phyloP scores from a whole-genome alignment of 345 rosid species.

The Kandelia obovata region DNA sequence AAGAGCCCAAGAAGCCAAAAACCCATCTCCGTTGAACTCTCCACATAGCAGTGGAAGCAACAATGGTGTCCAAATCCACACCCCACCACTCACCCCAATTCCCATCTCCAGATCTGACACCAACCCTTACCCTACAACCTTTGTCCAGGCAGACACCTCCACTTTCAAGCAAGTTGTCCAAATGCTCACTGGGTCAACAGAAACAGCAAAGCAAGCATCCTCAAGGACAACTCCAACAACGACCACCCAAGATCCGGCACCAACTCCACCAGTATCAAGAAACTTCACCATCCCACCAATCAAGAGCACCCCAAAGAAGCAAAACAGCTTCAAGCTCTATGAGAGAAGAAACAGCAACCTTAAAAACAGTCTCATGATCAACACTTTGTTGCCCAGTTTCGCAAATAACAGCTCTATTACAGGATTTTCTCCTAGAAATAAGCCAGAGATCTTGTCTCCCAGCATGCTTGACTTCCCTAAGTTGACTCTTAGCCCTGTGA shows the following conservation, averaged over 20 bases:
- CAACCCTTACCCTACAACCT: slow-evolving; percentile 95
- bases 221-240: slow-evolving; percentile 2
- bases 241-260: slow-evolving; percentile 17
- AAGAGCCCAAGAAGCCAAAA: slow-evolving; percentile 43
- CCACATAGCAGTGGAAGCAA: slow-evolving; percentile 42
- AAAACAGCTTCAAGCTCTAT: slow-evolving; percentile 73
- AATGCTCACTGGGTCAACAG: slow-evolving; percentile 82
- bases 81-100: slow-evolving; percentile 44
- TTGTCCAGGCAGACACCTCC: slow-evolving; percentile 73
- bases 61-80: slow-evolving; percentile 33
- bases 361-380: slow-evolving; percentile 83
- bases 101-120: slow-evolving; percentile 83
- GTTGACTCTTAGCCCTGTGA: slow-evolving; percentile 79
- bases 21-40: slow-evolving; percentile 52
- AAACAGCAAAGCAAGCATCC: slow-evolving; percentile 64
- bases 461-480: slow-evolving; percentile 90
- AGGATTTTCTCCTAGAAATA: slow-evolving; percentile 61
- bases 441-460: slow-evolving; percentile 76
- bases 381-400: slow-evolving; percentile 54
- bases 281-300: slow-evolving; percentile 65
- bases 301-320: slow-evolving; percentile 47
- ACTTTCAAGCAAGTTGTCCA: slow-evolving; percentile 94
- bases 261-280: slow-evolving; percentile 14
- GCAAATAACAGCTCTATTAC: slow-evolving; percentile 13
- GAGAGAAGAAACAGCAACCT: slow-evolving; percentile 80